Evolutionary conservation across 805 yeast species (phyloP), one percentile per base, ranked within the genome.

Genomic region (Hanseniaspora pseudoguilliermondii): DNA sequence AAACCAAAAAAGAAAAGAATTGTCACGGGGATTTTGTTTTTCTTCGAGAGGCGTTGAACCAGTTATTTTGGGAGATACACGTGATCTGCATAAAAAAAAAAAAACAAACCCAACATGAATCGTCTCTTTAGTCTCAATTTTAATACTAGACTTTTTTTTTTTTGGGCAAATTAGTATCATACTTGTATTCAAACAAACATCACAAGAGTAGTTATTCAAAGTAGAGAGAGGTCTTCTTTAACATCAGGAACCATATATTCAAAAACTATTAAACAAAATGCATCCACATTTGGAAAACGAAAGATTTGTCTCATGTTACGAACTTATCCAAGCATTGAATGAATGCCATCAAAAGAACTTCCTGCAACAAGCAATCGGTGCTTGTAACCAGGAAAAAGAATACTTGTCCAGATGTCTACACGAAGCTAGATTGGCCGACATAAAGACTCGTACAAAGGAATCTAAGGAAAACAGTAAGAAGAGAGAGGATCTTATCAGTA

Each of bases 301-400:
- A 54, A 71, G 79, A 64, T 74, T 76, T 61, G 67, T 67, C 77
- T 84, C 84, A 20, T 91, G 98, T 68, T 81, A 78, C 53, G 86
- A 83, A 59, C 76, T 88, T 42, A 88, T 93, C 67, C 82, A 83
- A 59, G 96, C 95, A 0, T 76, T 91, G 6, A 95, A 91, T 63
- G 83, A 86, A 65, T 91, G 98, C 66, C 96, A 90, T 64, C 76
- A 80, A 57, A 75, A 75, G 55, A 84, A 82, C 55, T 84, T 82
- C 61, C 62, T 84, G 58, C 76, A 79, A 60, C 80, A 85, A 66
- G 82, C 86, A 8, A 72, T 87, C 61, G 97, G 97, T 29, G 74
- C 79, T 58, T 91, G 98, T 71, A 87, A 88, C 69, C 81, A 82
- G 54, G 83, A 84, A 63, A 89, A 89, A 64, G 86, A 84, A 59